Evolutionary conservation across 768 basidiomycete genomes (phyloP).

Genomic region (Suillus placidus): DNA sequence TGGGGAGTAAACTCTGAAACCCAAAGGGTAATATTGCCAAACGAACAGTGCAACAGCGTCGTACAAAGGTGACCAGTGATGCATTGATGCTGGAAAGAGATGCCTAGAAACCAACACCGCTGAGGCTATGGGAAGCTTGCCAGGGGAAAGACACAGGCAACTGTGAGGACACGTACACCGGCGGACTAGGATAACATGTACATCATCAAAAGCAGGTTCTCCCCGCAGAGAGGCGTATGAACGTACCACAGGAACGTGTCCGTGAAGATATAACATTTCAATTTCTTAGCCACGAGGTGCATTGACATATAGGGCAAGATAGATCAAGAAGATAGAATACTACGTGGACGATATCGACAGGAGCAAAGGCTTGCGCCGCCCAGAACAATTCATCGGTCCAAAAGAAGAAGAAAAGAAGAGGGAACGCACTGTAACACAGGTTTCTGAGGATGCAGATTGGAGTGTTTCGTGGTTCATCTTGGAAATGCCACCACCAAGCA

Average conservation of each 20-base stretch:
- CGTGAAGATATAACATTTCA: conserved; percentile 23
- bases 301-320: conserved; percentile 26
- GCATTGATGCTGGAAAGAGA: background rate
- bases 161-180: conserved; percentile 5
- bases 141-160: background rate
- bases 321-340: conserved; percentile 35
- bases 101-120: background rate
- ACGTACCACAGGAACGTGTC: conserved; percentile 1
- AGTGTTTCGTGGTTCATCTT: background rate
- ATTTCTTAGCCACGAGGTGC: conserved; percentile 46
- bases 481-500: conserved; percentile 1
- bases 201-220: background rate
- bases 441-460: conserved; percentile 37
- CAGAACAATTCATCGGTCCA: conserved; percentile 27
- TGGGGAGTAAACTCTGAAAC: background rate
- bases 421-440: conserved; percentile 33
- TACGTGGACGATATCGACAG: conserved; percentile 37
- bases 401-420: conserved; percentile 21
- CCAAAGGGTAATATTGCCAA: conserved; percentile 2
- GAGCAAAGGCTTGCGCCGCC: conserved; percentile 31
- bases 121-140: background rate
- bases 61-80: background rate
- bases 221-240: background rate
- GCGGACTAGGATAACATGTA: background rate
- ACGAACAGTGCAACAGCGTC: conserved; percentile 5